These are phyloP conservation scores for Patellifolia procumbens DNA, from an alignment of 179 eudicot genomes.

Conservation along the genomic window DNA sequence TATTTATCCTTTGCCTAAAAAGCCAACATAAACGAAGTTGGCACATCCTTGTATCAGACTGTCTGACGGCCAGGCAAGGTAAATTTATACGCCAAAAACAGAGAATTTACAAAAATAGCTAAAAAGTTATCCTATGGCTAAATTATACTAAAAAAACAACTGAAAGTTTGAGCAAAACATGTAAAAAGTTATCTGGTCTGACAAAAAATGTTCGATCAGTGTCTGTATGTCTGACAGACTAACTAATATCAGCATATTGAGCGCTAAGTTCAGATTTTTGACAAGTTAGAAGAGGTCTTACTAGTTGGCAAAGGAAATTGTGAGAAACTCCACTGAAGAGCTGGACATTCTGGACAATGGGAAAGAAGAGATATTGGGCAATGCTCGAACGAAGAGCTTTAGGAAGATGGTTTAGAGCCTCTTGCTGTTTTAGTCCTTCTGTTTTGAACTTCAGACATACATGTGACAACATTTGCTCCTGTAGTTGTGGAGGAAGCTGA, in stretches of 20 bases:
- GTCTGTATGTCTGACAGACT: too few species aligned
- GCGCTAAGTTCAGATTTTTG: not conserved
- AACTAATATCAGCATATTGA: not conserved
- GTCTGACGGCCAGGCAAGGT: too few species aligned
- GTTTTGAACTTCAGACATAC: constrained; percentile 88
- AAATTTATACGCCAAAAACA: too few species aligned
- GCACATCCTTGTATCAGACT: not conserved
- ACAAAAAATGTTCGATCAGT: too few species aligned
- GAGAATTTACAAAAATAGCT: too few species aligned
- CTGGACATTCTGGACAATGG: constrained; percentile 58
- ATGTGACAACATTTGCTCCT: constrained; percentile 79
- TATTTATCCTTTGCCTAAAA: not conserved
- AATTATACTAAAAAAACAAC: too few species aligned
- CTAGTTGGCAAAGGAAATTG: constrained; percentile 75
- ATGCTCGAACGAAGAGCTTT: constrained; percentile 82
- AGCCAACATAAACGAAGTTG: not conserved
- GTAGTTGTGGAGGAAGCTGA: constrained; percentile 63
- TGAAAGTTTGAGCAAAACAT: too few species aligned
- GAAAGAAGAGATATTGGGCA: constrained; percentile 63
- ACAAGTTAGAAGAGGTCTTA: constrained; percentile 24
- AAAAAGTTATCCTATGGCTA: too few species aligned
- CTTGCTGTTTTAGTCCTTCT: constrained; percentile 80
- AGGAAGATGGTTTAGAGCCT: constrained; percentile 69
- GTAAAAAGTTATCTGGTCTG: too few species aligned
- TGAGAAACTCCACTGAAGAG: constrained; percentile 80